Evolutionary conservation across 169 alveolate genomes (phyloP).

Genomic region (Cryptosporidium muris): DNA sequence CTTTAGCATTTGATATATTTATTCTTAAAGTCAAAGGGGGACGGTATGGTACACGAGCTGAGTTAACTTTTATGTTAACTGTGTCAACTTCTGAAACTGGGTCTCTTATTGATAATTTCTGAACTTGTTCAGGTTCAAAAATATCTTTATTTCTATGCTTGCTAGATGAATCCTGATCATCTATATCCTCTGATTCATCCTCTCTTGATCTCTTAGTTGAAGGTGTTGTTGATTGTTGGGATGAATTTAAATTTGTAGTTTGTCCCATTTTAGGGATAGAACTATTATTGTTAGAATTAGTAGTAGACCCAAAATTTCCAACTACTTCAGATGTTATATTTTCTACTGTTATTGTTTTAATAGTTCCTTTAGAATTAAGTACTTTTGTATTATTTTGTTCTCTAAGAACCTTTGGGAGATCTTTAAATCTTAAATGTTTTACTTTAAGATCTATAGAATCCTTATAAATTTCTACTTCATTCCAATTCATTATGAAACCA

Average conservation of each 20-base stretch:
- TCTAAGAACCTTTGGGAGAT: slow-evolving; percentile 43
- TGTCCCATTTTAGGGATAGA: slow-evolving; percentile 4
- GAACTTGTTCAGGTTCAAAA: neutral
- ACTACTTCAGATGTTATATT: neutral
- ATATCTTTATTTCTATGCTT: neutral
- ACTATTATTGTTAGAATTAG: neutral
- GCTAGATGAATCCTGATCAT: neutral
- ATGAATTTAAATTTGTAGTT: slow-evolving; percentile 36
- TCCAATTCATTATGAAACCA: slow-evolving; percentile 71
- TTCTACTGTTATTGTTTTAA: neutral
- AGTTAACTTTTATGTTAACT: neutral
- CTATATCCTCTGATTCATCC: neutral
- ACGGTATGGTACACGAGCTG: neutral
- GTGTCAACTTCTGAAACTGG: slow-evolving; percentile 1
- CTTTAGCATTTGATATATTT: slow-evolving; percentile 41
- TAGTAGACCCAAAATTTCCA: neutral
- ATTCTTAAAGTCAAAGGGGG: slow-evolving; percentile 55
- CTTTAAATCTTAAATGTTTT: slow-evolving; percentile 38
- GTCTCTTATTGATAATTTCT: slow-evolving; percentile 8
- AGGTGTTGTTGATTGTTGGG: slow-evolving; percentile 60
- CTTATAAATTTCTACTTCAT: slow-evolving; percentile 45
- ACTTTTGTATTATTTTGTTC: slow-evolving; percentile 12
- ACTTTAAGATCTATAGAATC: slow-evolving; percentile 67
- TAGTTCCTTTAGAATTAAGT: neutral
- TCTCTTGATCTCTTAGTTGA: slow-evolving; percentile 62